phyloP scores from a whole-genome alignment of 2,329 filamentous ascomycete species.

The Fusarium cyanostomum region DNA sequence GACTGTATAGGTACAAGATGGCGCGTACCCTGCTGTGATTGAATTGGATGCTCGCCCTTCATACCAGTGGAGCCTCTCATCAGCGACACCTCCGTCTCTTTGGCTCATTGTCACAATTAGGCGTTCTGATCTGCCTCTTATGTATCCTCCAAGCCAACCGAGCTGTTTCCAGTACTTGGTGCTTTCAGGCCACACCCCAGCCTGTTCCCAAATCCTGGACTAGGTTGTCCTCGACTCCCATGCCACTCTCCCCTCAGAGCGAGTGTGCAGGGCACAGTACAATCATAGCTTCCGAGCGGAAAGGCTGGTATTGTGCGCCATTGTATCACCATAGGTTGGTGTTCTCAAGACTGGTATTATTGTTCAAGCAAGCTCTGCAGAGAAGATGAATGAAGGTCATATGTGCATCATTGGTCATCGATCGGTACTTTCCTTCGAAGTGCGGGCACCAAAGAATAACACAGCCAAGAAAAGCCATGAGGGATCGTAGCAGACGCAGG shows the following conservation, averaged over 20 bases:
- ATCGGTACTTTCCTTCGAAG: conserved; percentile 5
- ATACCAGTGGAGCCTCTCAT: background rate
- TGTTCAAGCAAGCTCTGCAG: conserved; percentile 5
- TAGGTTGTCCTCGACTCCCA: conserved; percentile 11
- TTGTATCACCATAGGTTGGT: conserved; percentile 31
- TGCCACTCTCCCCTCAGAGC: conserved; percentile 17
- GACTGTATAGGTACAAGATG: conserved; percentile 45
- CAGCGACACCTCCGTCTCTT: conserved; percentile 13
- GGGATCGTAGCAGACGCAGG: conserved; percentile 14
- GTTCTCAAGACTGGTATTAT: conserved; percentile 19
- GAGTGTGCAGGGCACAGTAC: conserved; percentile 32
- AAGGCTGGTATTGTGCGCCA: conserved; percentile 23
- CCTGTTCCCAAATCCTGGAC: conserved; percentile 9
- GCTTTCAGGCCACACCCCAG: conserved; percentile 16
- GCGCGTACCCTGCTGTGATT: conserved; percentile 39
- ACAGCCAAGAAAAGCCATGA: conserved; percentile 11
- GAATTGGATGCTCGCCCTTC: conserved; percentile 18
- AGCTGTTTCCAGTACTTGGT: conserved; percentile 4
- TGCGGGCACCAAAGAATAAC: conserved; percentile 11
- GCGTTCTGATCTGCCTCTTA: conserved; percentile 7
- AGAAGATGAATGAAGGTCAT: conserved; percentile 23
- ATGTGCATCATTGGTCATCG: conserved; percentile 34
- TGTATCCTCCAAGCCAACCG: conserved; percentile 2
- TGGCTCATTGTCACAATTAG: conserved; percentile 2
- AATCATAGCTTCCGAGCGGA: conserved; percentile 32